Percentiles rank a stretch among this genome's conserved stretches.
Conservation (phyloP, 306 rosid genomes). For the Pachyrhizus erosus region DNA sequence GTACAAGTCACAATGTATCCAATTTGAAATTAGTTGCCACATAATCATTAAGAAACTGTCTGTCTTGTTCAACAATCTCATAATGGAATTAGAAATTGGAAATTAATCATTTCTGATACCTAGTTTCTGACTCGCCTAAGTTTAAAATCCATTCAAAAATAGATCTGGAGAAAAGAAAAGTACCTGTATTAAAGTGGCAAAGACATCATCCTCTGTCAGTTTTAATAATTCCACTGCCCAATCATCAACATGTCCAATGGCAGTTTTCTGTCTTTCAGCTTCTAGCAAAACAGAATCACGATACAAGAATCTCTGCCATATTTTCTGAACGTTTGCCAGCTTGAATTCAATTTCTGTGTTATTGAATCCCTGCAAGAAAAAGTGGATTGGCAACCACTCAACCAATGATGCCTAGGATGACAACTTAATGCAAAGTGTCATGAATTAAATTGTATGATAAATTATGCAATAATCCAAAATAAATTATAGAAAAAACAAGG, state of each 20-base stretch:
- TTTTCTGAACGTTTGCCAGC: constrained; percentile 70
- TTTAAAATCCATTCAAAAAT: background rate
- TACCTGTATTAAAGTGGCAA: constrained; percentile 84
- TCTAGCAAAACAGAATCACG: constrained; percentile 86
- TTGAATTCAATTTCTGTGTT: constrained; percentile 77
- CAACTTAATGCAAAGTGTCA: background rate
- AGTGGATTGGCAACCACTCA: constrained; percentile 42
- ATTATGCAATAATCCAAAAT: background rate
- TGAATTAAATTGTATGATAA: constrained; percentile 27
- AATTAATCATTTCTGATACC: background rate
- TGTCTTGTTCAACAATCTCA: background rate
- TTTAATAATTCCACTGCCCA: constrained; percentile 75
- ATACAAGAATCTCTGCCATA: constrained; percentile 88
- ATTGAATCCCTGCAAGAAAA: constrained; percentile 67
- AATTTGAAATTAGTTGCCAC: background rate
- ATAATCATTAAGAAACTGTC: background rate
- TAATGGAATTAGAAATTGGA: background rate
- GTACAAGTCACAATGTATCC: background rate
- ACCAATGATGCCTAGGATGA: constrained; percentile 15
- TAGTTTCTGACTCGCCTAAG: background rate
- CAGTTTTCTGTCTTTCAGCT: constrained; percentile 80
- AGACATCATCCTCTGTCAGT: constrained; percentile 69
- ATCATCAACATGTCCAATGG: constrained; percentile 58
- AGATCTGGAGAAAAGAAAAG: constrained; percentile 21
- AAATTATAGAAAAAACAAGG: background rate